Conservation (phyloP, 768 basidiomycete species). For the Leccinellum albellum region DNA sequence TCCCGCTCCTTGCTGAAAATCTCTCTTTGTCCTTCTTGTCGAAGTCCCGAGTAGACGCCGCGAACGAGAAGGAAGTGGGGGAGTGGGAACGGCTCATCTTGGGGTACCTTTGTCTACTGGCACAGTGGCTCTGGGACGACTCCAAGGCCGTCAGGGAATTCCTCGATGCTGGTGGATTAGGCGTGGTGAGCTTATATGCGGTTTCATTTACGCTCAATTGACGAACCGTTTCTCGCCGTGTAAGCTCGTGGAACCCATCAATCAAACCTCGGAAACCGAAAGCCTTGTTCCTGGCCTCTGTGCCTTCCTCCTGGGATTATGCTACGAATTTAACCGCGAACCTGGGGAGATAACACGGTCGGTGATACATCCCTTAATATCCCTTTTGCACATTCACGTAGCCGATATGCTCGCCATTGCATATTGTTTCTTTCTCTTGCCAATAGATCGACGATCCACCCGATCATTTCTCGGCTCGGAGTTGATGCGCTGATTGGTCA, state of each 20-base stretch:
- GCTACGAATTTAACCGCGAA: conserved; percentile 95
- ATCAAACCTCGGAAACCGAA: conserved; percentile 84
- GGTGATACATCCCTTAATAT: conserved; percentile 15
- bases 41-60: conserved; percentile 47
- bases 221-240: not conserved
- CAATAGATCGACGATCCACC: conserved; percentile 76
- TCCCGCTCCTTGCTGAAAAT: conserved; percentile 87
- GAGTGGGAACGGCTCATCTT: conserved; percentile 92
- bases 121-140: conserved; percentile 98
- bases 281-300: conserved; percentile 85
- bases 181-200: conserved; percentile 60
- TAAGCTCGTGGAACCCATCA: conserved; percentile 92
- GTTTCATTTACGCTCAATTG: not conserved
- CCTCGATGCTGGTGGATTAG: conserved; percentile 83
- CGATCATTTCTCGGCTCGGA: conserved; percentile 86
- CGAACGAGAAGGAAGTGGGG: conserved; percentile 64
- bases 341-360: conserved; percentile 94
- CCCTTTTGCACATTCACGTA: not conserved
- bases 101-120: conserved; percentile 76
- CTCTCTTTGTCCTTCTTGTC: conserved; percentile 82
- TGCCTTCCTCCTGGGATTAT: conserved; percentile 86
- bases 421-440: not conserved
- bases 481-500: conserved; percentile 85
- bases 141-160: conserved; percentile 84
- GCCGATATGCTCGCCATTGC: not conserved